Evolutionary conservation across 768 basidiomycete genomes (phyloP).

Genomic region (Leccinum ochraceum): DNA sequence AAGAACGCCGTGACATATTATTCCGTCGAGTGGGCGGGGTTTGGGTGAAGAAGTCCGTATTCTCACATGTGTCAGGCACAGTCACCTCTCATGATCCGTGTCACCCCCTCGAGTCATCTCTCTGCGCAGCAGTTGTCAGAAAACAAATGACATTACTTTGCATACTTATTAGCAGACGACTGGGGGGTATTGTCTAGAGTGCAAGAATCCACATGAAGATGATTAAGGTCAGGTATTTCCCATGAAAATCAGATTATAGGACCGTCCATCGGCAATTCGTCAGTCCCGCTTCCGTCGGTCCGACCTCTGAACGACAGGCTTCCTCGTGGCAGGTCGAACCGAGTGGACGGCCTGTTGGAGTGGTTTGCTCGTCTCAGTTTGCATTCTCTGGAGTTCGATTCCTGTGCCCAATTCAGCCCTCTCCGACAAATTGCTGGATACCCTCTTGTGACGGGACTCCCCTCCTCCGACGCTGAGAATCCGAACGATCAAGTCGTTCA

Average conservation of each 20-base stretch:
- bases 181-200: conserved; percentile 17
- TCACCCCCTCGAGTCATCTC: background rate
- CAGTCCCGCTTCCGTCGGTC: conserved; percentile 50
- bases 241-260: conserved; percentile 9
- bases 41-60: conserved; percentile 47
- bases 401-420: conserved; percentile 62
- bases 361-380: conserved; percentile 10
- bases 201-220: conserved; percentile 11
- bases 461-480: conserved; percentile 57
- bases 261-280: conserved; percentile 7
- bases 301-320: conserved; percentile 32
- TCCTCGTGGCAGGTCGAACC: conserved; percentile 16
- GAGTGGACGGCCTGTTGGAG: conserved; percentile 9
- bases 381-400: conserved; percentile 25
- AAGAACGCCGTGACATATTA: conserved; percentile 67
- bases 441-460: conserved; percentile 25
- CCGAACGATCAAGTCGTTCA: conserved; percentile 71
- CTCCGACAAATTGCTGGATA: conserved; percentile 53
- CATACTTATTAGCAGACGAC: conserved; percentile 10
- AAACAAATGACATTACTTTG: conserved; percentile 5
- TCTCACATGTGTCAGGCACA: background rate
- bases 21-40: conserved; percentile 90
- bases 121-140: background rate
- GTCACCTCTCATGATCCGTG: background rate
- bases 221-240: conserved; percentile 15